Conservation (phyloP, 192 early-diverging fungal species). For the Diversispora epigaea region DNA sequence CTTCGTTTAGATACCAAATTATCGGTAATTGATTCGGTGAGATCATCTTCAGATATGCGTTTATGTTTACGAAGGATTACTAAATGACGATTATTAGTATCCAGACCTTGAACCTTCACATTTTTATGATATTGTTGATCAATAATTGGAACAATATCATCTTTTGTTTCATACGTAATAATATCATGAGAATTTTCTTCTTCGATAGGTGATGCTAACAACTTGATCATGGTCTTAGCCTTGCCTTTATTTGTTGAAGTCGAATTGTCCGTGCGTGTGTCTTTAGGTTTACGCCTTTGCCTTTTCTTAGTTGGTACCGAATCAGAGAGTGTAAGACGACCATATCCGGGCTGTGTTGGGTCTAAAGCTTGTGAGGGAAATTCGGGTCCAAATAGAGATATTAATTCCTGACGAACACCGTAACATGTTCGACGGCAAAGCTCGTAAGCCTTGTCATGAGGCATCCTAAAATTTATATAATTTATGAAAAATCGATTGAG, state of each 20-base stretch:
- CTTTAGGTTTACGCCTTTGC: conserved; percentile 25
- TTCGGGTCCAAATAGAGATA: conserved; percentile 43
- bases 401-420: conserved; percentile 40
- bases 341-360: conserved; percentile 25
- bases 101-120: not conserved
- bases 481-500: not conserved
- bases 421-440: conserved; percentile 44
- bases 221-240: not conserved
- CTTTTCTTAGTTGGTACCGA: conserved; percentile 19
- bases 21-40: not conserved
- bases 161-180: not conserved
- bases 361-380: conserved; percentile 25
- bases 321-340: conserved; percentile 13
- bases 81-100: conserved; percentile 7
- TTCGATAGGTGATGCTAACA: not conserved
- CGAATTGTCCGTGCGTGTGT: not conserved
- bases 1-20: conserved; percentile 14
- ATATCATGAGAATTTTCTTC: conserved; percentile 6
- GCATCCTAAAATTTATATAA: conserved; percentile 38
- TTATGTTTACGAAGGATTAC: conserved; percentile 15
- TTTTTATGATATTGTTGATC: not conserved
- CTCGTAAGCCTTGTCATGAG: conserved; percentile 42
- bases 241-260: not conserved
- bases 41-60: not conserved
- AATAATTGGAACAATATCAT: not conserved